Evolutionary conservation across 805 yeast genomes (phyloP), one percentile per base, ranked within the genome.

Genomic region (Starmera quercuum): DNA sequence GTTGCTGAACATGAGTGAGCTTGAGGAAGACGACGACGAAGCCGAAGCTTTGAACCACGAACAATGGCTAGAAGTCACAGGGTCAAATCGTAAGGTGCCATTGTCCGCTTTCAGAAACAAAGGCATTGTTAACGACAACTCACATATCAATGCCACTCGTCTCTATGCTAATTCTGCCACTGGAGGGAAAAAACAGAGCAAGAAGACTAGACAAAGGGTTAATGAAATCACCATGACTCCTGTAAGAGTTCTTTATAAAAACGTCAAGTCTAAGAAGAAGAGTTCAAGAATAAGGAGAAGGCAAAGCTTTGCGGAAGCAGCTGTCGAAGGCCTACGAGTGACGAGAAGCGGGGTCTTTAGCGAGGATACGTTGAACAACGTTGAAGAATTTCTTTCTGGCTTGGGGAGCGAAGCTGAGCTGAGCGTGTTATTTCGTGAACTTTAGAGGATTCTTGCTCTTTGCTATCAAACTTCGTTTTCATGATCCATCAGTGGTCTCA

Each of bases 41-140:
- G 70, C 61, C 4, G 60, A 56, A 15, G 28, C 34, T 9, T 38
- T 46, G 19, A 53, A 67, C 51, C 61, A 65, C 50, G 51, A 56
- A 30, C 47, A 49, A 11, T 49, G 61, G 41, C 34, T 58, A 33
- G 53, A 61, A 47, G 41, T 54, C 30, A 44, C 60, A 33, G 68
- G 54, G 38, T 61, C 57, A 54, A 58, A 58, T 51, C 73, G 70
- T 52, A 68, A 68, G 35, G 78, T 86, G 7, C 97, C 97, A 4
- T 59, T 88, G 26, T 83, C 94, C 2, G 97, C 97, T 1, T 90
- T 90, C 56, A 66, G 97, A 51, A 88, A 86, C 59, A 81, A 86
- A 49, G 82, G 83, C 10, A 57, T 73, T 9, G 51, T 56, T 20
- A 43, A 52, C 23, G 61, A 54, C 22, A 41, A 45, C 19, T 30